These are phyloP conservation scores for Apiospora phragmitis DNA, from an alignment of 2,329 filamentous ascomycete genomes.

Conservation along the genomic window DNA sequence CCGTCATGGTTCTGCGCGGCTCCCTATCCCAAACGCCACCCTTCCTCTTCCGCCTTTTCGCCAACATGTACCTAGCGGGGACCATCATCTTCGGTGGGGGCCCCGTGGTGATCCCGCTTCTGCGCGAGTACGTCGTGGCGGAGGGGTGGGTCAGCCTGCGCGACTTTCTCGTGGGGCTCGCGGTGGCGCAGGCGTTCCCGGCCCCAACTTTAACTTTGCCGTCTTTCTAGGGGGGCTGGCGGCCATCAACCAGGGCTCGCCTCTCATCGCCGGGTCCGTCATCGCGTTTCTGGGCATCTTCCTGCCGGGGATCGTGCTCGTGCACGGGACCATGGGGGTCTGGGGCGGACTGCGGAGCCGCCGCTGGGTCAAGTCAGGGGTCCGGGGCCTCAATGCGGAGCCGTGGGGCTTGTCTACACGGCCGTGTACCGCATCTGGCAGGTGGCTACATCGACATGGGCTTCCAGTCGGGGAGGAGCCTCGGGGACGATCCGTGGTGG, in stretches of 20 bases:
- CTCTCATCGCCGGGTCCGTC: conserved; percentile 46
- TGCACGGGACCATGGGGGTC: conserved; percentile 53
- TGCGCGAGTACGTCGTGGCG: conserved; percentile 63
- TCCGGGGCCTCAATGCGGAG: conserved; percentile 61
- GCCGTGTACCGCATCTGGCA: conserved; percentile 65
- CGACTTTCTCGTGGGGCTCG: conserved; percentile 73
- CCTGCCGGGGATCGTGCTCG: conserved; percentile 47
- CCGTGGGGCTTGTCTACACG: conserved; percentile 63
- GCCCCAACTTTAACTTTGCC: conserved; percentile 55
- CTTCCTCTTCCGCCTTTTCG: conserved; percentile 61
- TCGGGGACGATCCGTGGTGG: conserved; percentile 64
- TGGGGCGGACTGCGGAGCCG: conserved; percentile 52
- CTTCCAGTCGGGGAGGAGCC: conserved; percentile 48
- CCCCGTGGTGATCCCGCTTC: conserved; percentile 64
- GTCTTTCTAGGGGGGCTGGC: conserved; percentile 57
- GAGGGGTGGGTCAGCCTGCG: conserved; percentile 70
- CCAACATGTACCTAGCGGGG: conserved; percentile 73
- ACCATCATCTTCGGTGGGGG: conserved; percentile 68
- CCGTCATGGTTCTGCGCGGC: conserved; percentile 53
- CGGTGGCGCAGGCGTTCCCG: conserved; percentile 71
- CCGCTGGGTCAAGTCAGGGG: conserved; percentile 46
- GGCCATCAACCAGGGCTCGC: conserved; percentile 37
- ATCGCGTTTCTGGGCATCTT: conserved; percentile 57
- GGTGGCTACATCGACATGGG: conserved; percentile 58
- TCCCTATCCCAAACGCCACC: conserved; percentile 37